These are phyloP conservation scores for Cyberlindnera misumaiensis DNA, from an alignment of 805 yeast species.

Conservation along the genomic window DNA sequence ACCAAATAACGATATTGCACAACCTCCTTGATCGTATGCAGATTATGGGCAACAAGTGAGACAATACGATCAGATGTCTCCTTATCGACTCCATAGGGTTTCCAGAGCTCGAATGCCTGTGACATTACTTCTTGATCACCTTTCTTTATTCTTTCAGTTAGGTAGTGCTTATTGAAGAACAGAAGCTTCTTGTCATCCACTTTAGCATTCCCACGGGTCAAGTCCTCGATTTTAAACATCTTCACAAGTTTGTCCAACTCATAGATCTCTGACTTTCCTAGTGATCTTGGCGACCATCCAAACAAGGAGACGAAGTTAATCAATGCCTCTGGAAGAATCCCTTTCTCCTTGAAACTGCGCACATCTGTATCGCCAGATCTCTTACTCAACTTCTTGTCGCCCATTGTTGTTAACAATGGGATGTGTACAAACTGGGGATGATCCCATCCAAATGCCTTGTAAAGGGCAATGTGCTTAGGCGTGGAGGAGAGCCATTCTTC, in stretches of 20 bases:
- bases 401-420: constrained; percentile 71
- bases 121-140: constrained; percentile 31
- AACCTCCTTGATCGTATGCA: constrained; percentile 51
- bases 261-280: constrained; percentile 45
- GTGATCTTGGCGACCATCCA: constrained; percentile 84
- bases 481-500: constrained; percentile 98
- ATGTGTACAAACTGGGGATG: constrained; percentile 84
- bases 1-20: constrained; percentile 45
- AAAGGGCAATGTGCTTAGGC: constrained; percentile 86
- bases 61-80: constrained; percentile 37
- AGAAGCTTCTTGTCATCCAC: constrained; percentile 73
- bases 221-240: constrained; percentile 56
- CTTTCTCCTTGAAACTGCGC: constrained; percentile 45
- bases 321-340: constrained; percentile 80
- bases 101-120: constrained; percentile 20
- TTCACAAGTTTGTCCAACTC: constrained; percentile 43
- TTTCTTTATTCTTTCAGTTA: constrained; percentile 37
- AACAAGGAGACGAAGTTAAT: constrained; percentile 81
- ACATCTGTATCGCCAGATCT: constrained; percentile 80
- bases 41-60: constrained; percentile 36
- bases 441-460: constrained; percentile 78
- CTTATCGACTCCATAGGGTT: constrained; percentile 13
- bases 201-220: constrained; percentile 92
- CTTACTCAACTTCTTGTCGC: constrained; percentile 76
- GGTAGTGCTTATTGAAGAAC: constrained; percentile 70